phyloP scores from a whole-genome alignment of 202 grass and related monocot species.

The Zizania palustris region DNA sequence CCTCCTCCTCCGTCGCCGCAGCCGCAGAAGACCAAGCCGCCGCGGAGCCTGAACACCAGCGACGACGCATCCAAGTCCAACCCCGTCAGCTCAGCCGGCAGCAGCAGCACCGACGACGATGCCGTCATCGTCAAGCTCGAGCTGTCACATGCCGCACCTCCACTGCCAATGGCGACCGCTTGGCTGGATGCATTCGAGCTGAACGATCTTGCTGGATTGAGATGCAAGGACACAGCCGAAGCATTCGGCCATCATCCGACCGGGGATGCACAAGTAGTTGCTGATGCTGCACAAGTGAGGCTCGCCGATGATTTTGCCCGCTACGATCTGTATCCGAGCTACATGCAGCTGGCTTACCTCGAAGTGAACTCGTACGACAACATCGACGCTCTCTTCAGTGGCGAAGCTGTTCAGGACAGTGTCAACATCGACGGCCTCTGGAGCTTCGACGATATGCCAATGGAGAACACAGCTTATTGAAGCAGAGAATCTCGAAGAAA shows the following conservation, averaged over 20 bases:
- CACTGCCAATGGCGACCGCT: neutral
- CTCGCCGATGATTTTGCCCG: slow-evolving; percentile 10
- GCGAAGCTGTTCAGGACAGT: slow-evolving; percentile 27
- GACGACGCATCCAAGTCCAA: neutral
- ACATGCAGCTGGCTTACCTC: slow-evolving; percentile 20
- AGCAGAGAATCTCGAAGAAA: neutral
- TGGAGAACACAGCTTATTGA: neutral
- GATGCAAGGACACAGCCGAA: neutral
- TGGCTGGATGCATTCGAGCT: slow-evolving; percentile 25
- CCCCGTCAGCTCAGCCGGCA: slow-evolving; percentile 16
- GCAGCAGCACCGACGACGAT: neutral
- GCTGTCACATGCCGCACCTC: neutral
- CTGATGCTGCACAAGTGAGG: neutral
- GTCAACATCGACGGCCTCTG: slow-evolving; percentile 48
- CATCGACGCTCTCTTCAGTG: slow-evolving; percentile 1
- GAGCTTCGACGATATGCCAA: slow-evolving; percentile 63
- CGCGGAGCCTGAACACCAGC: neutral
- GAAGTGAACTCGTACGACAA: slow-evolving; percentile 41
- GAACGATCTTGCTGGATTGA: neutral
- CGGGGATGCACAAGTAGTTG: neutral
- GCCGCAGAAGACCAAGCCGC: slow-evolving; percentile 25
- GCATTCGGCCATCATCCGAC: neutral
- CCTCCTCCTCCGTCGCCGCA: neutral
- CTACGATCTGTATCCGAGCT: slow-evolving; percentile 18
- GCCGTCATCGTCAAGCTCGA: slow-evolving; percentile 3